Conservation (phyloP, 2,329 filamentous ascomycete species). For the Monosporascus ibericus region DNA sequence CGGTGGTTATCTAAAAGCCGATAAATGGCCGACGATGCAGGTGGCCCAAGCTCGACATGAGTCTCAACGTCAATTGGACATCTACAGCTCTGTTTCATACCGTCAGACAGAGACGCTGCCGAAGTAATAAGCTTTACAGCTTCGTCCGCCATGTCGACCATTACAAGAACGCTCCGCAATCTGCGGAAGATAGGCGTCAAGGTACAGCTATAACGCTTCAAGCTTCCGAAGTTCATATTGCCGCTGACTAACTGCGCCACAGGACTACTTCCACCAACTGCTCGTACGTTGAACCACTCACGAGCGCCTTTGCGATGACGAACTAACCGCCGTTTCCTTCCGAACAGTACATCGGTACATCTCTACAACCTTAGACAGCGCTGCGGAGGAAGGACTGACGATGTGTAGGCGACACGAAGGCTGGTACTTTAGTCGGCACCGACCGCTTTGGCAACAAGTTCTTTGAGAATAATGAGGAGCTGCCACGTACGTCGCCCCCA, state of each 20-base stretch:
- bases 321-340: conserved; percentile 17
- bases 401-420: conserved; percentile 84
- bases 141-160: conserved; percentile 73
- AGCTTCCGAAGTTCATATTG: not conserved
- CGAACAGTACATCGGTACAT: conserved; percentile 50
- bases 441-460: conserved; percentile 97
- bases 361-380: not conserved
- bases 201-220: conserved; percentile 42
- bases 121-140: conserved; percentile 21
- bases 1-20: not conserved
- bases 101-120: conserved; percentile 5
- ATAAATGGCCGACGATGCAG: not conserved
- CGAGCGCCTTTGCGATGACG: conserved; percentile 14
- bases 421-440: conserved; percentile 74
- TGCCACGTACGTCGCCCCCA: conserved; percentile 62
- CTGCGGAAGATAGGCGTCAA: conserved; percentile 83
- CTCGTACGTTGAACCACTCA: conserved; percentile 57
- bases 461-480: conserved; percentile 92
- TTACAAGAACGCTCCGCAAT: conserved; percentile 80
- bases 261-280: conserved; percentile 92
- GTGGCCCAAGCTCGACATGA: not conserved
- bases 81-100: not conserved
- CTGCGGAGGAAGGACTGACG: conserved; percentile 1
- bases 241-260: conserved; percentile 31
- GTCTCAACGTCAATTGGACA: not conserved